A percentile compares a stretch with the other conserved stretches of the same genome.
phyloP scores from a whole-genome alignment of 78 protist species.

The Creolimax fragrantissima region DNA sequence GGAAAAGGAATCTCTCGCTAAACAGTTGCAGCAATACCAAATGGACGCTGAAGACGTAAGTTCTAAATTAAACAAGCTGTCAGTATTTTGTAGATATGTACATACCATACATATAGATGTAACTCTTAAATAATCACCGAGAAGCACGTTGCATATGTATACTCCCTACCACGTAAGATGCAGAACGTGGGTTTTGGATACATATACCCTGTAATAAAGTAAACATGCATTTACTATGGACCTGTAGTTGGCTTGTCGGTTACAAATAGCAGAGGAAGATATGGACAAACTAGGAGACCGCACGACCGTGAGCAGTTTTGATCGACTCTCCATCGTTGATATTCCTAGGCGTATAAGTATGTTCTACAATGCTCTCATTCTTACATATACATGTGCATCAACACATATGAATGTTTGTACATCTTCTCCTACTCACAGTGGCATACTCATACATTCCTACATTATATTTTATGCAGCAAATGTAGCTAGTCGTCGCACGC shows the following conservation, averaged over 20 bases:
- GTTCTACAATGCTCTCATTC: neutral
- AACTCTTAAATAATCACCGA: too few relatives aligned
- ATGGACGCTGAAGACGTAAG: neutral
- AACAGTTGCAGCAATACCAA: neutral
- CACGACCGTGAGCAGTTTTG: neutral
- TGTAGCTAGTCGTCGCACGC: neutral
- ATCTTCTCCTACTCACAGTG: neutral
- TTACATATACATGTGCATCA: neutral
- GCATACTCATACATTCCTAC: neutral
- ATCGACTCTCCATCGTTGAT: neutral
- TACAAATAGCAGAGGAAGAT: neutral
- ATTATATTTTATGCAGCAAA: neutral
- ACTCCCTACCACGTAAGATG: too few relatives aligned
- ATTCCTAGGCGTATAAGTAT: neutral
- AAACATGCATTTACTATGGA: too few relatives aligned
- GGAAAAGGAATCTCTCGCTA: neutral
- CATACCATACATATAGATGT: too few relatives aligned
- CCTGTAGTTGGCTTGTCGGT: too few relatives aligned
- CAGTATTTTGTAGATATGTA: too few relatives aligned
- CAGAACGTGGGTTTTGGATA: too few relatives aligned
- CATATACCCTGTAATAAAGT: too few relatives aligned
- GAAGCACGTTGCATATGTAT: too few relatives aligned
- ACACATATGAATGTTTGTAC: too few relatives aligned
- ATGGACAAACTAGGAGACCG: neutral
- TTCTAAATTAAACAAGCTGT: too few relatives aligned